Conservation (phyloP, 1,284 basidiomycete genomes). For the Puccinia triticina region DNA sequence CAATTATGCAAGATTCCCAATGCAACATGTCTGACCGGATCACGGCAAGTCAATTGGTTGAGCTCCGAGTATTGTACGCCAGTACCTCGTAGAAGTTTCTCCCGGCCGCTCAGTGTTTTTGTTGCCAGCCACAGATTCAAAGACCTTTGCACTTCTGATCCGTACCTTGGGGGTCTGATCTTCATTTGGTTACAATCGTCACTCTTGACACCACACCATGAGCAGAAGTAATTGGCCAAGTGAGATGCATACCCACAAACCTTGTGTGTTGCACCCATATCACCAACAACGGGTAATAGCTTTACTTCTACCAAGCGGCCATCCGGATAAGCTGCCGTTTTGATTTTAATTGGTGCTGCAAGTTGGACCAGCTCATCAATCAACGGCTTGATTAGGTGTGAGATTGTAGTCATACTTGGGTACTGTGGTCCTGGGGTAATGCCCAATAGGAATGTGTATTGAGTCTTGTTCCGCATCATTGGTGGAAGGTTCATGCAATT, state of each 20-base stretch:
- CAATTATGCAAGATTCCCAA: constrained; percentile 42
- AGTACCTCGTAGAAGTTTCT: neutral
- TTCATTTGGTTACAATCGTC: neutral
- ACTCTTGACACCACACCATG: neutral
- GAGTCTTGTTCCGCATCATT: neutral
- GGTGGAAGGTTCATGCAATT: constrained; percentile 25
- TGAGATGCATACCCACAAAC: constrained; percentile 19
- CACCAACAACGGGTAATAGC: constrained; percentile 25
- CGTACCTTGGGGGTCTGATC: neutral
- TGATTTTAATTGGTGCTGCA: neutral
- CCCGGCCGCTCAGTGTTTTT: neutral
- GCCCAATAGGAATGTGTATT: constrained; percentile 18
- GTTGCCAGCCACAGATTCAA: neutral
- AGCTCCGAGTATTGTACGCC: constrained; percentile 2
- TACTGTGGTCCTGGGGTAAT: constrained; percentile 16
- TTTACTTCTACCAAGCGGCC: neutral
- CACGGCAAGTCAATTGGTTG: constrained; percentile 17
- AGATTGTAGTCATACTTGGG: constrained; percentile 25
- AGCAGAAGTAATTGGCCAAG: constrained; percentile 24
- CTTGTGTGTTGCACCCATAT: constrained; percentile 30
- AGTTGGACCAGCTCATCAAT: constrained; percentile 14
- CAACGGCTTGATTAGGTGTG: constrained; percentile 11
- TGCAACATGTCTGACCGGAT: constrained; percentile 19
- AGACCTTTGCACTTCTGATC: neutral
- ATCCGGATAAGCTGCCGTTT: neutral